These are phyloP conservation scores for Paspalum vaginatum DNA, from an alignment of 176 grass and related monocot species.

Conservation along the genomic window DNA sequence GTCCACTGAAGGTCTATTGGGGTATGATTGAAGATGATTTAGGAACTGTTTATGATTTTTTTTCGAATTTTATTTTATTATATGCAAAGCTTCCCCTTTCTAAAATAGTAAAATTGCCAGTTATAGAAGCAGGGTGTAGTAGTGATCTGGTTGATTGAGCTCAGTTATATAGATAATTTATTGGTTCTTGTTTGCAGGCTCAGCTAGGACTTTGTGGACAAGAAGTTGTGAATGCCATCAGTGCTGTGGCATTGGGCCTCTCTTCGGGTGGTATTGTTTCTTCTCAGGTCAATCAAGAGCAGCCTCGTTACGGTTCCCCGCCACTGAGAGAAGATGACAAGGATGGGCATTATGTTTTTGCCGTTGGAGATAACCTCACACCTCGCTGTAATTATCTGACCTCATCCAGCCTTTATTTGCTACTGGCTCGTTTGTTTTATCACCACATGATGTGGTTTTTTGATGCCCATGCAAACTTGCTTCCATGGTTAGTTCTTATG, in stretches of 20 bases:
- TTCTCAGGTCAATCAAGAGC: conserved; percentile 48
- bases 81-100: background rate
- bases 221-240: conserved; percentile 64
- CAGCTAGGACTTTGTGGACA: conserved; percentile 78
- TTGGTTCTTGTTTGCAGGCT: conserved; percentile 49
- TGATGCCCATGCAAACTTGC: background rate
- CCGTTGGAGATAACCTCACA: conserved; percentile 91
- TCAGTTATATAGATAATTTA: background rate
- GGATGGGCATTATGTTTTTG: conserved; percentile 94
- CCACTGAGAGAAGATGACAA: conserved; percentile 91
- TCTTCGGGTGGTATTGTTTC: conserved; percentile 42
- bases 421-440: background rate
- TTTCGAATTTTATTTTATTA: no score
- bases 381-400: conserved; percentile 75
- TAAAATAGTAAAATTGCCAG: background rate
- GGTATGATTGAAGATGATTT: background rate
- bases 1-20: background rate
- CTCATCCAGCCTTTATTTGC: background rate
- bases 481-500: conserved; percentile 23
- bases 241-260: conserved; percentile 49
- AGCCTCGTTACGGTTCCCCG: conserved; percentile 55
- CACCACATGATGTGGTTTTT: background rate
- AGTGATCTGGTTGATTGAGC: background rate
- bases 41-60: background rate
- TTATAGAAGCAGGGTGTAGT: background rate